Conservation (phyloP, 2,329 filamentous ascomycete species). For the Botrytis squamosa region DNA sequence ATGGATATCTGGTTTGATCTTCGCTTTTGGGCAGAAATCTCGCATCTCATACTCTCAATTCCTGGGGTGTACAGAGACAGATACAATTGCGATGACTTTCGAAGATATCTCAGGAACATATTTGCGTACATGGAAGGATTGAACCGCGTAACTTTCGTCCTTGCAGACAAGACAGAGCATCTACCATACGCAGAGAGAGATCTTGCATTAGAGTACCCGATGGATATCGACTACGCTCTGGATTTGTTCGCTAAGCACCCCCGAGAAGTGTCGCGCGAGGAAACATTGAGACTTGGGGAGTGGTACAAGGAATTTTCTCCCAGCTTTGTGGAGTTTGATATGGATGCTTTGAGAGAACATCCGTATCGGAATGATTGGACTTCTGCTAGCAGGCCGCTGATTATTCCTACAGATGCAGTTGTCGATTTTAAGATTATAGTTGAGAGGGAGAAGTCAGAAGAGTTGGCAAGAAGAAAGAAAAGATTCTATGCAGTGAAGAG, state of each 20-base stretch:
- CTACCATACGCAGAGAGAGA: not conserved
- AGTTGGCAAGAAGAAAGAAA: constrained; percentile 3
- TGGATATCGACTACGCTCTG: not conserved
- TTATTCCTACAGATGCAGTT: not conserved
- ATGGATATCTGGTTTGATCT: not conserved
- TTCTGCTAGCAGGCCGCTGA: not conserved
- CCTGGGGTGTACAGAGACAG: not conserved
- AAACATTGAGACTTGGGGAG: not conserved
- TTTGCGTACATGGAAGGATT: not conserved
- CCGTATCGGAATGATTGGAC: not conserved
- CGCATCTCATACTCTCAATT: not conserved
- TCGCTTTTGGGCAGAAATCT: not conserved
- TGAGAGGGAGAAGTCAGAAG: not conserved
- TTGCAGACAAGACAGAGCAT: not conserved
- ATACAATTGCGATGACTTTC: not conserved
- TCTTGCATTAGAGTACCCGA: not conserved
- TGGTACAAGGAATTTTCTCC: not conserved
- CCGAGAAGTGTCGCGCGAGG: not conserved
- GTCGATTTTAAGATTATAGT: not conserved
- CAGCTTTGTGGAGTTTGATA: not conserved
- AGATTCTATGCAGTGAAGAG: not conserved
- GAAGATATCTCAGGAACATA: not conserved
- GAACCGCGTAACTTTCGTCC: not conserved
- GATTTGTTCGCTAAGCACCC: not conserved
- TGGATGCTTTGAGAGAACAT: not conserved